Evolutionary conservation across 129 eudicot species (phyloP).

Genomic region (Tagetes erecta): DNA sequence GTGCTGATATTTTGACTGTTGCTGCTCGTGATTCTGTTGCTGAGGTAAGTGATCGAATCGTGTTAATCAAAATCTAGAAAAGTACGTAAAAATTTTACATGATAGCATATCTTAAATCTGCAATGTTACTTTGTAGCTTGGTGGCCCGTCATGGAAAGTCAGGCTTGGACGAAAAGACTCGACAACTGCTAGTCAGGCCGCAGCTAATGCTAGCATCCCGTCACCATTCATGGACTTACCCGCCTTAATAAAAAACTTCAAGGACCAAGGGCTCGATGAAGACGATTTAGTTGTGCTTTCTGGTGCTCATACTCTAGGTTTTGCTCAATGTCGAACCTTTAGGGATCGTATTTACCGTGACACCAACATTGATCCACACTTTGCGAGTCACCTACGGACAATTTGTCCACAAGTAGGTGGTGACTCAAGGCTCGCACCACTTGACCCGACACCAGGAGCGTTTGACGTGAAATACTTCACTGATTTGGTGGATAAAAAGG

Average conservation of each 20-base stretch:
- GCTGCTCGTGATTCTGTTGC: constrained; percentile 42
- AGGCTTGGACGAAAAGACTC: constrained; percentile 47
- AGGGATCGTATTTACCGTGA: constrained; percentile 24
- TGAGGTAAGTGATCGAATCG: constrained; percentile 19
- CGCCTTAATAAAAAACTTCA: constrained; percentile 32
- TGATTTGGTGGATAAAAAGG: constrained; percentile 26
- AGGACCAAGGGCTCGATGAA: constrained; percentile 44
- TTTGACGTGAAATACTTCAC: constrained; percentile 35
- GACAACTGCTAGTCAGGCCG: constrained; percentile 29
- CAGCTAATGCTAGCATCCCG: constrained; percentile 32
- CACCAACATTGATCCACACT: constrained; percentile 24
- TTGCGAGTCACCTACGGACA: constrained; percentile 22
- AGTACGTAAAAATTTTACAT: no score
- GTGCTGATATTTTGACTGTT: constrained; percentile 43
- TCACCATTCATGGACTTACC: constrained; percentile 34
- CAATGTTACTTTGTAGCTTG: constrained; percentile 24
- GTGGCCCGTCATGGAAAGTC: constrained; percentile 42
- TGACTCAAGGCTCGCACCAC: constrained; percentile 30
- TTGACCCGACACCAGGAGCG: constrained; percentile 29
- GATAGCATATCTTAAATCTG: no score
- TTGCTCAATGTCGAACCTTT: constrained; percentile 28
- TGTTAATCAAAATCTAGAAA: not conserved
- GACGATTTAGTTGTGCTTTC: constrained; percentile 59
- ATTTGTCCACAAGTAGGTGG: constrained; percentile 33
- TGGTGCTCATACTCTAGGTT: constrained; percentile 46